A percentile compares a stretch with the other conserved stretches of the same genome.
phyloP scores from a whole-genome alignment of 176 grass and related monocot species.

The Neostapfia colusana region DNA sequence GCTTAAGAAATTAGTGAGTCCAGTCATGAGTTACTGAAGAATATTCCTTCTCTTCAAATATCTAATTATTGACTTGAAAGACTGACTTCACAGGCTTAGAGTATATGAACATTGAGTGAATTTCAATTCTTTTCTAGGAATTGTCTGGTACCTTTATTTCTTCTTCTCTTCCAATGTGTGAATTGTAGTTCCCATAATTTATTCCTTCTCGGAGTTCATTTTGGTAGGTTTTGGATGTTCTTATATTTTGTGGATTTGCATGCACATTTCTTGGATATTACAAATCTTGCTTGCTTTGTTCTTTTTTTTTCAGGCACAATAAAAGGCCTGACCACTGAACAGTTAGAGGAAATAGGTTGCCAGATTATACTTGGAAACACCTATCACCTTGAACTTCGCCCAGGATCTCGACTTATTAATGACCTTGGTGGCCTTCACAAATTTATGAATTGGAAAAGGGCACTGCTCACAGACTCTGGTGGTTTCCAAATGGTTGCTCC shows the following conservation, averaged over 20 bases:
- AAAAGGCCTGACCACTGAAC: slow-evolving; percentile 91
- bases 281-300: neutral
- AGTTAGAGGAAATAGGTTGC: slow-evolving; percentile 87
- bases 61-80: neutral
- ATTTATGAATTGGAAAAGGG: slow-evolving; percentile 99
- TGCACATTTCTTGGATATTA: slow-evolving; percentile 29
- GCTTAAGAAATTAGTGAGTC: neutral
- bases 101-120: neutral
- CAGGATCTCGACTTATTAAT: slow-evolving; percentile 86
- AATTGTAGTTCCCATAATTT: neutral
- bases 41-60: neutral
- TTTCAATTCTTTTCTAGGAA: slow-evolving; percentile 2
- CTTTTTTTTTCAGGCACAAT: slow-evolving; percentile 70
- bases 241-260: slow-evolving; percentile 21
- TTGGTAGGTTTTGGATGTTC: slow-evolving; percentile 14
- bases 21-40: neutral
- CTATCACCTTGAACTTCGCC: slow-evolving; percentile 92
- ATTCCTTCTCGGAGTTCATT: neutral
- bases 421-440: slow-evolving; percentile 93
- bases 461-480: slow-evolving; percentile 90
- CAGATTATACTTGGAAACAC: slow-evolving; percentile 99
- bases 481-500: slow-evolving; percentile 97
- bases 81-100: neutral
- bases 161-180: neutral
- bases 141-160: neutral